These are phyloP conservation scores for Russula compacta DNA, from an alignment of 768 basidiomycete genomes.

Conservation along the genomic window DNA sequence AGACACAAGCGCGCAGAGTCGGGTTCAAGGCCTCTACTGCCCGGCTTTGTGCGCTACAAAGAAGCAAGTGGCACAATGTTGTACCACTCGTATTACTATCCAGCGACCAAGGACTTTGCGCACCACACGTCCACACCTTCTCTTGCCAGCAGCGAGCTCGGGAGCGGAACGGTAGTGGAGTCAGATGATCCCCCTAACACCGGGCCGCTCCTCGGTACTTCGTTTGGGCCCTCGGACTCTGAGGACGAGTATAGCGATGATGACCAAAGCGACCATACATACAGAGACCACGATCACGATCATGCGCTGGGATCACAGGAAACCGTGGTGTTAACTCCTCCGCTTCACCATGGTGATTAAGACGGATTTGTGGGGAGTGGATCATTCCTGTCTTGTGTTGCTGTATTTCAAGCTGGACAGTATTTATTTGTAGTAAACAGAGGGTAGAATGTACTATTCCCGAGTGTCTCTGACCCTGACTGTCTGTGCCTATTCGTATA, in stretches of 20 bases:
- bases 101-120: background rate
- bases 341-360: background rate
- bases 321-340: background rate
- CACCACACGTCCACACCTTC: background rate
- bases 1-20: background rate
- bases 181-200: background rate
- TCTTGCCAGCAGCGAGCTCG: background rate
- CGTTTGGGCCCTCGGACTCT: background rate
- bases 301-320: background rate
- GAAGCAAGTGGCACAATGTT: constrained; percentile 7
- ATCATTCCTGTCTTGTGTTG: background rate
- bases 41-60: constrained; percentile 16
- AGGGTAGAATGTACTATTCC: background rate
- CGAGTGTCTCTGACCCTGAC: background rate
- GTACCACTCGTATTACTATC: constrained; percentile 11
- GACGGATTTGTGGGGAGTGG: background rate
- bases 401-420: background rate
- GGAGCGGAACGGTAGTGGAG: background rate
- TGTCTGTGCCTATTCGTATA: too few relatives aligned
- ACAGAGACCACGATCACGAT: background rate
- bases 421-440: background rate
- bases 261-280: background rate
- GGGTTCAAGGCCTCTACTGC: background rate
- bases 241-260: background rate
- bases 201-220: background rate